Percentiles rank a stretch among this genome's conserved stretches.
These are phyloP conservation scores for Colletotrichum caudatum DNA, from an alignment of 2,329 filamentous ascomycete genomes.

Conservation along the genomic window DNA sequence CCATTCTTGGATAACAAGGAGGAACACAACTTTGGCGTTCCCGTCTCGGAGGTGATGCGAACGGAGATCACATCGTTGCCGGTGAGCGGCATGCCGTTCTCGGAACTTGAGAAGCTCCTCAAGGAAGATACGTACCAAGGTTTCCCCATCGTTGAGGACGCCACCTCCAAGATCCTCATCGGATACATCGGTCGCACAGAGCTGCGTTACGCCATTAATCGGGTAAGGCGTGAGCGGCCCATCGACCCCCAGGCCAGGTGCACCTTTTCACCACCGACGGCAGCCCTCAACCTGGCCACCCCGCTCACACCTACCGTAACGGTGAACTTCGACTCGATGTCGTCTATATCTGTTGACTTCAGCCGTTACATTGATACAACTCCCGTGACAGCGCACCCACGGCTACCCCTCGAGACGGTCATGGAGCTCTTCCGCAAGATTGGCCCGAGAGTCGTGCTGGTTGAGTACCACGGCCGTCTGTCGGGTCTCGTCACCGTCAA, in stretches of 20 bases:
- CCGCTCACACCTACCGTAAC: constrained; percentile 62
- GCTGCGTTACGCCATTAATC: constrained; percentile 88
- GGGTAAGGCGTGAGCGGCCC: constrained; percentile 76
- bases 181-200: constrained; percentile 96
- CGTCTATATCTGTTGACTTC: constrained; percentile 77
- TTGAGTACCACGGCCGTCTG: constrained; percentile 88
- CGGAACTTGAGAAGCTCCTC: constrained; percentile 81
- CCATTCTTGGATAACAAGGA: constrained; percentile 98
- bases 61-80: constrained; percentile 80
- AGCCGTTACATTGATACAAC: constrained; percentile 89
- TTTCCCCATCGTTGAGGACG: constrained; percentile 89
- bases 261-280: constrained; percentile 71
- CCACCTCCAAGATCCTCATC: constrained; percentile 76
- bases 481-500: constrained; percentile 93
- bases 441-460: constrained; percentile 90
- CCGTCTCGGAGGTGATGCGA: constrained; percentile 92
- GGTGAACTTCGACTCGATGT: constrained; percentile 68
- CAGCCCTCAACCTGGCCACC: constrained; percentile 47
- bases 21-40: constrained; percentile 95
- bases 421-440: constrained; percentile 99
- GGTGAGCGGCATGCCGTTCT: constrained; percentile 78
- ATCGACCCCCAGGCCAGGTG: constrained; percentile 78
- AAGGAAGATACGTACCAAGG: constrained; percentile 87
- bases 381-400: constrained; percentile 90
- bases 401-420: constrained; percentile 92